A percentile compares a stretch with the other conserved stretches of the same genome.
Conservation (phyloP, 805 yeast species). For the Ogataea allantospora region DNA sequence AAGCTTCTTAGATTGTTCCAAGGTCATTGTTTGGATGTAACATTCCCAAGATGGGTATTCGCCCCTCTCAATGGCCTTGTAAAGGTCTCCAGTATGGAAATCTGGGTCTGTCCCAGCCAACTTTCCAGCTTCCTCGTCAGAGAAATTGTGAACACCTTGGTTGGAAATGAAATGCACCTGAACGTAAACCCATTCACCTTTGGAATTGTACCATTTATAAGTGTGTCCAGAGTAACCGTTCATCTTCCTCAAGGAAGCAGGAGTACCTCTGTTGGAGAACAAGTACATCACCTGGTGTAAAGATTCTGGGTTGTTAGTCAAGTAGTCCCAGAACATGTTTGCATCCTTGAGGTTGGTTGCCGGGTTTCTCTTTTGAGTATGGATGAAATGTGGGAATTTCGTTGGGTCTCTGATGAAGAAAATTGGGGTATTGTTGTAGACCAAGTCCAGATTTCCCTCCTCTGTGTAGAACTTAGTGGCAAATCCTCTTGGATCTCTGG, state of each 20-base stretch:
- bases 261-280: constrained; percentile 83
- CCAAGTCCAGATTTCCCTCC: constrained; percentile 83
- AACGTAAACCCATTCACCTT: constrained; percentile 76
- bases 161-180: constrained; percentile 72
- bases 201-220: constrained; percentile 72
- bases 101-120: constrained; percentile 80
- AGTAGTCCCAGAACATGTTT: constrained; percentile 82
- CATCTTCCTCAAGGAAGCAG: constrained; percentile 72
- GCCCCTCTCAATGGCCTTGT: constrained; percentile 73
- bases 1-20: constrained; percentile 68
- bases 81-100: constrained; percentile 75
- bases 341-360: constrained; percentile 78
- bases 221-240: constrained; percentile 85
- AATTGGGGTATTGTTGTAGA: constrained; percentile 82
- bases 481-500: constrained; percentile 87
- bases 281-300: constrained; percentile 71
- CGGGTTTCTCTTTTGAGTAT: constrained; percentile 86
- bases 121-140: constrained; percentile 64
- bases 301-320: constrained; percentile 70
- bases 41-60: constrained; percentile 83
- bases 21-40: constrained; percentile 84
- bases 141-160: constrained; percentile 50
- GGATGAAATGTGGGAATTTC: constrained; percentile 85
- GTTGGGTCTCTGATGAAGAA: constrained; percentile 83
- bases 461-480: constrained; percentile 78